Percentiles rank a stretch among this genome's conserved stretches.
These are phyloP conservation scores for Rhynchospora breviuscula DNA, from an alignment of 176 grass and related monocot species.

Conservation along the genomic window DNA sequence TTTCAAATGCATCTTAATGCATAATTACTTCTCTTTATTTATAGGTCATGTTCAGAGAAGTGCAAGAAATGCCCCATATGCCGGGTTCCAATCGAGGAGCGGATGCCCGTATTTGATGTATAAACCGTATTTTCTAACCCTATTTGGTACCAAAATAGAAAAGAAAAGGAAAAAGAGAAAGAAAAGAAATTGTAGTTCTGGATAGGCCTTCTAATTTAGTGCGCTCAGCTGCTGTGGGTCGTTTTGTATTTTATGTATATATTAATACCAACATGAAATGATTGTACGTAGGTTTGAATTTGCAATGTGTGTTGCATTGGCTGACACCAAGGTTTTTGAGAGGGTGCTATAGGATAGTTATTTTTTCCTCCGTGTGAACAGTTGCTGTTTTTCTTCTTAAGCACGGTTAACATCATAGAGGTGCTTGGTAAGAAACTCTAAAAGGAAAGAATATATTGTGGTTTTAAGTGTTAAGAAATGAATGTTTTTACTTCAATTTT, in stretches of 20 bases:
- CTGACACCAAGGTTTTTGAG: slow-evolving; percentile 2
- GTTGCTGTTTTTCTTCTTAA: not conserved
- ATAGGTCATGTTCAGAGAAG: slow-evolving; percentile 78
- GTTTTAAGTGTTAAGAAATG: not conserved
- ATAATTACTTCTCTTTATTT: slow-evolving; percentile 16
- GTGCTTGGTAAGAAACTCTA: not conserved
- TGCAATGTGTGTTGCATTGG: slow-evolving; percentile 11
- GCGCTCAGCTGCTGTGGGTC: slow-evolving; percentile 59
- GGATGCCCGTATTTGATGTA: slow-evolving; percentile 94
- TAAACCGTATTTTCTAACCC: slow-evolving; percentile 49
- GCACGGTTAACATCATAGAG: not conserved
- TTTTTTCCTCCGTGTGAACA: not conserved
- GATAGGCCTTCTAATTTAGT: slow-evolving; percentile 42
- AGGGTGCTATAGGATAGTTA: not conserved
- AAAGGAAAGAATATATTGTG: not conserved
- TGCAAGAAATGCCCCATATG: slow-evolving; percentile 99
- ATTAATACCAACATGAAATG: slow-evolving; percentile 26
- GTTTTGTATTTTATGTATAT: slow-evolving; percentile 40
- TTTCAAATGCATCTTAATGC: not conserved
- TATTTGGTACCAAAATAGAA: slow-evolving; percentile 21
- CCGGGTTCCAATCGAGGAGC: slow-evolving; percentile 77
- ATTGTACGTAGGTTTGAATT: slow-evolving; percentile 3
- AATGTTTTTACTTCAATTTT: not conserved
- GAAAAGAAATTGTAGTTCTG: slow-evolving; percentile 36
- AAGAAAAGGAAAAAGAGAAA: not conserved